Evolutionary conservation across 2,329 filamentous ascomycete species (phyloP).

Genomic region (Capronia americana): DNA sequence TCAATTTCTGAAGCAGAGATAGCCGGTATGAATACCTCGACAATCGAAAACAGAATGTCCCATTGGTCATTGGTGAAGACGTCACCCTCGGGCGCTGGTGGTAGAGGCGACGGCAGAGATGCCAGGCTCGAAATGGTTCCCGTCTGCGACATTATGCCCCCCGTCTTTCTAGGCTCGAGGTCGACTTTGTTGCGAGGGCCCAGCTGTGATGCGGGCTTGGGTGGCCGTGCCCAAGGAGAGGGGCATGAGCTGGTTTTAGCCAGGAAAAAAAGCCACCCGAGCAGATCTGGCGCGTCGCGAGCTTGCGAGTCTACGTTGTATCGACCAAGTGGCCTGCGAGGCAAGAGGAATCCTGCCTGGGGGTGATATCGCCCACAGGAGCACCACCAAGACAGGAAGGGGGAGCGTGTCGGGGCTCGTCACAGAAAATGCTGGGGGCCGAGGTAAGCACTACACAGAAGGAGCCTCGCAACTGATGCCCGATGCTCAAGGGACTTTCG

Average conservation of each 20-base stretch:
- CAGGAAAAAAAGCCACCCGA: neutral
- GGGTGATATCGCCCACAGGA: neutral
- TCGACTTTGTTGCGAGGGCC: neutral
- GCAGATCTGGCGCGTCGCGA: neutral
- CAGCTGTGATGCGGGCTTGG: neutral
- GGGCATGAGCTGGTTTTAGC: neutral
- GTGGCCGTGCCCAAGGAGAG: neutral
- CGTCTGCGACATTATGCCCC: constrained; percentile 24
- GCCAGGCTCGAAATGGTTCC: constrained; percentile 27
- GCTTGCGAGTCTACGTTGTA: neutral
- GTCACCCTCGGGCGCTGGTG: constrained; percentile 54
- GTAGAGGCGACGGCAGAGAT: constrained; percentile 53
- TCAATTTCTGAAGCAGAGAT: constrained; percentile 17
- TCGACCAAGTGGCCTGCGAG: neutral
- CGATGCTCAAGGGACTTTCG: neutral
- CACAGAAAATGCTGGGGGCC: neutral
- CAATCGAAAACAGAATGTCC: constrained; percentile 63
- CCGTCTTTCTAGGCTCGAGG: neutral
- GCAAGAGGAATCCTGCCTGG: neutral
- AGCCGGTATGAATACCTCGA: constrained; percentile 64
- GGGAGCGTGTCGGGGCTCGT: neutral
- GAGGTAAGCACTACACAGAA: constrained; percentile 5
- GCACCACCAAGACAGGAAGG: neutral
- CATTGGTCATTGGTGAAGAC: constrained; percentile 64
- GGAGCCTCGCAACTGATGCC: neutral